phyloP scores from a whole-genome alignment of 2,329 filamentous ascomycete genomes.

The Verticillium isaacii region DNA sequence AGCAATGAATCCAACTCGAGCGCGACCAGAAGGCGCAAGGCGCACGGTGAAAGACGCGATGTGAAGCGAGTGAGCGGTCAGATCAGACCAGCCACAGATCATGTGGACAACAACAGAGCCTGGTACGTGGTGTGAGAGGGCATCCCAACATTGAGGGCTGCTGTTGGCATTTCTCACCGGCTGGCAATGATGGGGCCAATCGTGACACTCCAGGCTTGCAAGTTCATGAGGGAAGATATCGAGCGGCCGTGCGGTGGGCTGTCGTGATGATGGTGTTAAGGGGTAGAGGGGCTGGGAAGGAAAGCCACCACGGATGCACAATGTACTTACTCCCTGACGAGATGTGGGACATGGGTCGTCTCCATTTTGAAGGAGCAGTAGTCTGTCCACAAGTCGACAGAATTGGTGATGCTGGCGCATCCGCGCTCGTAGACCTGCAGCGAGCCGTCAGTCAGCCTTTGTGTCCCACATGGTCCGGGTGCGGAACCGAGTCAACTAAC shows the following conservation, averaged over 20 bases:
- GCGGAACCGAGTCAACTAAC: slow-evolving; percentile 41
- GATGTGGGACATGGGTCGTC: slow-evolving; percentile 87
- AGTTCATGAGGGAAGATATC: slow-evolving; percentile 19
- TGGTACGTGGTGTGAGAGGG: slow-evolving; percentile 63
- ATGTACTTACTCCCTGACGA: slow-evolving; percentile 99
- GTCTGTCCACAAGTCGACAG: slow-evolving; percentile 94
- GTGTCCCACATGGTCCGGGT: neutral
- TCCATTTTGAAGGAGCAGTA: slow-evolving; percentile 98
- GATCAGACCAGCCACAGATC: slow-evolving; percentile 25
- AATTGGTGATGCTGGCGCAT: slow-evolving; percentile 86
- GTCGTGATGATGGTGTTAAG: slow-evolving; percentile 52
- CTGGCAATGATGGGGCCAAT: slow-evolving; percentile 22
- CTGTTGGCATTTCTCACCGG: slow-evolving; percentile 71
- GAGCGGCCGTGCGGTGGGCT: slow-evolving; percentile 30
- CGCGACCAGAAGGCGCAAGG: slow-evolving; percentile 27
- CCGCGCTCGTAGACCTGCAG: slow-evolving; percentile 87
- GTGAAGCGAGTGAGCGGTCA: slow-evolving; percentile 26
- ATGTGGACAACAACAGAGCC: slow-evolving; percentile 48
- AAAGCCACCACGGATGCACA: slow-evolving; percentile 44
- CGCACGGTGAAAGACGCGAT: slow-evolving; percentile 27
- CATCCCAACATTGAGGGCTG: slow-evolving; percentile 51
- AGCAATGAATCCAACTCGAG: slow-evolving; percentile 45
- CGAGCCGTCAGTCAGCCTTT: slow-evolving; percentile 16
- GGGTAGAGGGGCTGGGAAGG: slow-evolving; percentile 40
- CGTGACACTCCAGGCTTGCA: slow-evolving; percentile 29